Percentiles rank a stretch among this genome's conserved stretches.
Evolutionary conservation across 345 rosid species (phyloP).

Genomic region (Anacardium occidentale): DNA sequence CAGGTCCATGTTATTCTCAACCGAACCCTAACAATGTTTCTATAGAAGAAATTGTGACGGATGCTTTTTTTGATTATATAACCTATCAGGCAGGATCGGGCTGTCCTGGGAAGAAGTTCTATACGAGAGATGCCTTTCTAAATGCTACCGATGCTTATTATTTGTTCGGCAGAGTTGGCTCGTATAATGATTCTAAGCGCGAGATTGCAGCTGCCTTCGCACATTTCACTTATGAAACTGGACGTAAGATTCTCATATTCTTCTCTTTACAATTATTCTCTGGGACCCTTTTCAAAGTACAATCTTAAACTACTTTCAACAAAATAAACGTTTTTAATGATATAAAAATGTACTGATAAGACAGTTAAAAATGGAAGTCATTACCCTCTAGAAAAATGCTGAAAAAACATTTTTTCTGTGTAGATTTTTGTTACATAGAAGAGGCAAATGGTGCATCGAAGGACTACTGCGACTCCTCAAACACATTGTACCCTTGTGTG

Average conservation of each 20-base stretch:
- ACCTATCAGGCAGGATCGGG: not conserved
- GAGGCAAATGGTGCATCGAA: not conserved
- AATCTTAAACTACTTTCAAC: no score
- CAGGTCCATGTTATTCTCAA: not conserved
- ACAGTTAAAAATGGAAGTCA: no score
- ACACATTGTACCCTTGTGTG: not conserved
- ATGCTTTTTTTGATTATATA: not conserved
- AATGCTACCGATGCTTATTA: not conserved
- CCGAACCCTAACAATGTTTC: not conserved
- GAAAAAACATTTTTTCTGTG: not conserved
- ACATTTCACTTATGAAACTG: not conserved
- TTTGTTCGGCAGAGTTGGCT: not conserved
- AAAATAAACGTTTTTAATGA: no score
- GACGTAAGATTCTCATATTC: not conserved
- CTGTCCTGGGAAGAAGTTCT: not conserved
- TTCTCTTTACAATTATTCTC: not conserved
- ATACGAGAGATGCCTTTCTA: conserved; percentile 7
- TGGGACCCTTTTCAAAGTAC: no score
- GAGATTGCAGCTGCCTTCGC: not conserved
- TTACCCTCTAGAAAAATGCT: no score
- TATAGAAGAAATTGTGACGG: not conserved
- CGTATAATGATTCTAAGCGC: not conserved
- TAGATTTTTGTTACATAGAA: conserved; percentile 1
- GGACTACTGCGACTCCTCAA: not conserved
- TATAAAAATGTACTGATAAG: no score